phyloP scores from a whole-genome alignment of 345 rosid species.

The Gossypium arboreum region DNA sequence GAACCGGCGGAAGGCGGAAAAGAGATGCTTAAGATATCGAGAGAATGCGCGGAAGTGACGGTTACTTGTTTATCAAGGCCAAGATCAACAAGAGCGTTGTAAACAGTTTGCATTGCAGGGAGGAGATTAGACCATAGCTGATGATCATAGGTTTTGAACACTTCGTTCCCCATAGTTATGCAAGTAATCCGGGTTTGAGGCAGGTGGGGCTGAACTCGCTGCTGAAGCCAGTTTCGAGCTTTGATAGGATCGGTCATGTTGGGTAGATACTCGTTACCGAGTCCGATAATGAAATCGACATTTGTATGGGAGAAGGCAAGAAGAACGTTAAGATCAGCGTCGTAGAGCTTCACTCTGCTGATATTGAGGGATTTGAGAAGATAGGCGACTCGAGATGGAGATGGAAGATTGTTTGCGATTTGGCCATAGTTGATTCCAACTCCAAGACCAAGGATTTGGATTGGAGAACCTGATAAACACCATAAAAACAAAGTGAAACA shows the following conservation, averaged over 20 bases:
- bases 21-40: conserved; percentile 47
- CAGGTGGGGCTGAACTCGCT: conserved; percentile 54
- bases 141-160: conserved; percentile 42
- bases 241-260: conserved; percentile 52
- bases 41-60: conserved; percentile 69
- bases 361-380: conserved; percentile 68
- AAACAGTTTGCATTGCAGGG: conserved; percentile 74
- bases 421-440: conserved; percentile 68
- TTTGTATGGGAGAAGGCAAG: conserved; percentile 58
- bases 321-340: conserved; percentile 72
- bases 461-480: too few relatives aligned
- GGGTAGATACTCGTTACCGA: conserved; percentile 57
- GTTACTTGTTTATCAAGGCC: conserved; percentile 65
- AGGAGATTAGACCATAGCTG: conserved; percentile 38
- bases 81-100: conserved; percentile 41
- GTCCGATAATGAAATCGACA: conserved; percentile 70
- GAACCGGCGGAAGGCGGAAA: conserved; percentile 76
- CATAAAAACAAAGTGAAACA: too few relatives aligned
- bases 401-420: conserved; percentile 78
- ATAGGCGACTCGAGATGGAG: conserved; percentile 52
- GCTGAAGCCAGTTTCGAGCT: conserved; percentile 65
- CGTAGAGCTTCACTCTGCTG: conserved; percentile 69
- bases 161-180: conserved; percentile 78
- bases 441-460: too few relatives aligned
- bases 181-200: conserved; percentile 54